Evolutionary conservation across 148 eudicot species (phyloP).

Genomic region (Tetragonia tetragonoides): DNA sequence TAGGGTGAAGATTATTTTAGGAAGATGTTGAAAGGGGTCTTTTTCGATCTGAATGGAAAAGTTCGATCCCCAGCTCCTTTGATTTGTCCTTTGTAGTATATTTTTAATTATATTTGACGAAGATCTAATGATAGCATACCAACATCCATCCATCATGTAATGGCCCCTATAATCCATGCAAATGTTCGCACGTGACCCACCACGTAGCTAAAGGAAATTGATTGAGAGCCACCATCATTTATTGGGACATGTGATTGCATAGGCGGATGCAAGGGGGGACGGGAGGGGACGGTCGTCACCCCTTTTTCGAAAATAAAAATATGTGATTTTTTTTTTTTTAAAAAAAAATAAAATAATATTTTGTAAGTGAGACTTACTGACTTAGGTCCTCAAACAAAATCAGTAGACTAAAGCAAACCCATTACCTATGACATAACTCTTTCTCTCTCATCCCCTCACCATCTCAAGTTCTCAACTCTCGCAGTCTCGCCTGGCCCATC

Average conservation of each 20-base stretch:
- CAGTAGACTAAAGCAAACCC: too few species aligned
- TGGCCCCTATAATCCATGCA: conserved; percentile 17
- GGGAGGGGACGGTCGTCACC: too few species aligned
- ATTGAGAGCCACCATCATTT: conserved; percentile 5
- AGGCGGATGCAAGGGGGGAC: too few species aligned
- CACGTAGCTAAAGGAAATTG: conserved; percentile 3
- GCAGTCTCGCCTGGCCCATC: too few species aligned
- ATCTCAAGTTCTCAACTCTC: too few species aligned
- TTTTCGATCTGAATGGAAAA: not conserved
- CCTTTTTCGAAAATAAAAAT: too few species aligned
- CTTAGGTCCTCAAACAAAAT: too few species aligned
- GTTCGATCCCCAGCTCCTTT: not conserved
- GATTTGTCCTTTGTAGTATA: conserved; percentile 5
- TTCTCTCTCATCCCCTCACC: too few species aligned
- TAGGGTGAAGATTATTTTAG: conserved; percentile 1
- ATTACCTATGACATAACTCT: too few species aligned
- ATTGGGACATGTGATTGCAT: conserved; percentile 4
- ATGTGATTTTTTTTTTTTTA: too few species aligned
- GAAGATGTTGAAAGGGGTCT: conserved; percentile 8
- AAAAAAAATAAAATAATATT: too few species aligned
- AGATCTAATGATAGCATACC: conserved; percentile 8
- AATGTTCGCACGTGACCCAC: conserved; percentile 21
- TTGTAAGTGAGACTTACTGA: too few species aligned
- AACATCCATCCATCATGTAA: conserved; percentile 15
- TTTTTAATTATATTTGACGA: not conserved